phyloP scores from a whole-genome alignment of 768 basidiomycete genomes.

The Lentinula sp. region DNA sequence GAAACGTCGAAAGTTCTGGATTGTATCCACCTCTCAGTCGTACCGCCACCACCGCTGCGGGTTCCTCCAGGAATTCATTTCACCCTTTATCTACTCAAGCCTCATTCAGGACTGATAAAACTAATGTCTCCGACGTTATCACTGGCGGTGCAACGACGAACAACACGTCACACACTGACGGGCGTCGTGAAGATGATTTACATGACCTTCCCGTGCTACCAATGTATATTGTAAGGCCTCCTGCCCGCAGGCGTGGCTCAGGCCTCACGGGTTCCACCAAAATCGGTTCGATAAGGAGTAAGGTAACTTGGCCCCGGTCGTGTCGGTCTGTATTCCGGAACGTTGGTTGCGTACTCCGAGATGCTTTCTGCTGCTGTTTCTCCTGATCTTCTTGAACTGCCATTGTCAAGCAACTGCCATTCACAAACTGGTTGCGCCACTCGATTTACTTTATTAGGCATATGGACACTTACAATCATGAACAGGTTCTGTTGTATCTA shows the following conservation, averaged over 20 bases:
- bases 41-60: not conserved
- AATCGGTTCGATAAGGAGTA: not conserved
- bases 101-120: slow-evolving; percentile 2
- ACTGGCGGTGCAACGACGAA: not conserved
- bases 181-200: slow-evolving; percentile 9
- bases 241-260: slow-evolving; percentile 1
- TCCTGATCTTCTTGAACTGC: not conserved
- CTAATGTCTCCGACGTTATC: not conserved
- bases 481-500: not conserved
- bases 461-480: not conserved
- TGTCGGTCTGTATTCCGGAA: not conserved
- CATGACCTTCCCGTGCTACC: slow-evolving; percentile 18
- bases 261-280: slow-evolving; percentile 1
- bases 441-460: not conserved
- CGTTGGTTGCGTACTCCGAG: not conserved
- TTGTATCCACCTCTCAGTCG: not conserved
- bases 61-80: slow-evolving; percentile 1
- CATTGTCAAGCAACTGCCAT: not conserved
- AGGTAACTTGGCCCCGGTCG: not conserved
- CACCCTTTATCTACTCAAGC: slow-evolving; percentile 3
- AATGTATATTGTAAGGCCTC: slow-evolving; percentile 6
- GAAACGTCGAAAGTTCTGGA: not conserved
- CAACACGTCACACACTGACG: not conserved
- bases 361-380: not conserved
- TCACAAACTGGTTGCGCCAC: too few species aligned